These are phyloP conservation scores for Fusarium tuaranense DNA, from an alignment of 2,329 filamentous ascomycete species.

Conservation along the genomic window DNA sequence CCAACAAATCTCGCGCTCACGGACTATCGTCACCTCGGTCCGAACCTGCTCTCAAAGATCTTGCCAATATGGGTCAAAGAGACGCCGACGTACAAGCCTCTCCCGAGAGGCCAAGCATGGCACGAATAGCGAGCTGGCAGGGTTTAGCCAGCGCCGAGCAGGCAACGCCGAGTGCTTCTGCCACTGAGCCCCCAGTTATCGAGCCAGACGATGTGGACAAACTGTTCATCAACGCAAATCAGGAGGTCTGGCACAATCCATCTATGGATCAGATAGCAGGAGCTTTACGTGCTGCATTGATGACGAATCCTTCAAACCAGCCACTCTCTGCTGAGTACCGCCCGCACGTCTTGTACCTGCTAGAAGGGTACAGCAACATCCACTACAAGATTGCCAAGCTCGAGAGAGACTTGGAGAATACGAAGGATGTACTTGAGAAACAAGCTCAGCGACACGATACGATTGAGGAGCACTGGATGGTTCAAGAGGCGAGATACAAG, in stretches of 20 bases:
- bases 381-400: constrained; percentile 49
- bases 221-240: constrained; percentile 27
- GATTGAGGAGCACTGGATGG: constrained; percentile 36
- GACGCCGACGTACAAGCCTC: constrained; percentile 2
- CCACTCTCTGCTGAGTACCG: constrained; percentile 57
- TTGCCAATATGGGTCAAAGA: constrained; percentile 14
- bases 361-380: constrained; percentile 51
- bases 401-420: constrained; percentile 52
- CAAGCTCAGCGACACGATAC: constrained; percentile 51
- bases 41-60: constrained; percentile 34
- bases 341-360: constrained; percentile 53
- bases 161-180: neutral
- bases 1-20: constrained; percentile 37
- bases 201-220: constrained; percentile 28
- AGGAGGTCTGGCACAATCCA: constrained; percentile 54
- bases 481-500: constrained; percentile 41
- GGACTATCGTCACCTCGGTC: constrained; percentile 36
- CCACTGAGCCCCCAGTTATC: constrained; percentile 2
- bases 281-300: constrained; percentile 55
- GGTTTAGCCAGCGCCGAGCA: neutral
- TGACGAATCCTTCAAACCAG: constrained; percentile 50
- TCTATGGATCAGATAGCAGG: constrained; percentile 59
- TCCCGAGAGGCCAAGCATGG: constrained; percentile 8
- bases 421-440: constrained; percentile 44
- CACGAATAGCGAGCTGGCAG: constrained; percentile 32